Base-by-base conservation (phyloP, 768 basidiomycete genomes). In the Chiua virens region DNA sequence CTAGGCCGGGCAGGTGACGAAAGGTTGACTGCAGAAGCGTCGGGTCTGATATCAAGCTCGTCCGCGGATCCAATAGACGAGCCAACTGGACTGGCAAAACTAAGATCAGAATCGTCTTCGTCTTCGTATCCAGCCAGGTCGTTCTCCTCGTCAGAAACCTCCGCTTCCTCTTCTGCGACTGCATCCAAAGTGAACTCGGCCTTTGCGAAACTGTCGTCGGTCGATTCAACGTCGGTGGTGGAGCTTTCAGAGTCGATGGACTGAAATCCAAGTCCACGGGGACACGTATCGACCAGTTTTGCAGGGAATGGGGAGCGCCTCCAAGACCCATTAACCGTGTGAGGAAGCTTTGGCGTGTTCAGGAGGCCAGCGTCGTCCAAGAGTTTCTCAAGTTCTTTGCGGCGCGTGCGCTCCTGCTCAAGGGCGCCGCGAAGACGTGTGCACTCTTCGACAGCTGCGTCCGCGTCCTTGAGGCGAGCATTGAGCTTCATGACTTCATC, bases 101-200 rank as follows among this genome's bases (percentile, higher is more conserved):
- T 73, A 43, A 75, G 57, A 59, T 85, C 81, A 2, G 74, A 76
- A 45, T 83, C 83, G 3, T 79, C 82, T 49, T 86, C 86, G 48
- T 87, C 86, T 62, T 89, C 87, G 50, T 88, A 89, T 25, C 82
- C 76, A 38, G 74, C 79, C 30, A 88, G 69, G 20, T 73, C 83
- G 54, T 83, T 74, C 15, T 85, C 79, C 35, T 82, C 81, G 32
- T 68, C 62, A 22, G 59, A 59, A 17, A 50, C 43, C 15, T 74
- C 73, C 43, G 77, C 75, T 1, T 72, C 70, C 39, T 81, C 87
- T 59, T 87, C 86, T 20, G 68, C 70, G 13, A 86, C 83, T 20
- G 75, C 72, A 61, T 83, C 81, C 58, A 85, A 71, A 20, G 77
- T 66, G 56, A 79, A 77, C 36, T 71, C 71, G 42, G 73, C 70